Base-by-base conservation (phyloP, 106 monocot genomes). In the Apostasia shenzhenica region DNA sequence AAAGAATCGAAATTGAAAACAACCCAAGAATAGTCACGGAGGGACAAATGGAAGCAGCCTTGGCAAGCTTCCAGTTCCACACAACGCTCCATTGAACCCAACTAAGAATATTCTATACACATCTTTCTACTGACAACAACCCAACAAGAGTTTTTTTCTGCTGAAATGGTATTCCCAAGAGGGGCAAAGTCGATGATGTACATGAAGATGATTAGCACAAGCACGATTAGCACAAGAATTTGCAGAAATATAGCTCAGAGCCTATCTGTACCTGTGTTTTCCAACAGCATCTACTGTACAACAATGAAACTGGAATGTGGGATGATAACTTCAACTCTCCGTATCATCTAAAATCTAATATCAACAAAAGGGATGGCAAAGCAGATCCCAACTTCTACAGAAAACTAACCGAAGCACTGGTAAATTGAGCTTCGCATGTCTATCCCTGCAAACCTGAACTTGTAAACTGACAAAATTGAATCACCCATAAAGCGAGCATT, bases 241-340 rank as follows among this genome's bases (percentile, higher is more conserved):
- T 26, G 26, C 26, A 26, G 26, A 26, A 26, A 26, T 26, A 26
- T 26, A 26, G 26, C 26, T 26, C 26, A 26, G 26, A 26, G 26
- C 26, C 26, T 26, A 56, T 14, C 14, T 5, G 58, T 58, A 39
- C 12, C 13, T 12, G 61, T 10, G 61, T 45, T 13, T 13, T 67
- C 47, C 54, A 72, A 9, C 59, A 49, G 69, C 38, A 63, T 54
- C 73, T 73, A 70, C 76, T 84, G 70, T 77, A 80, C 76, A 80
- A 55, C 12, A 70, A 75, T 54, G 51, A 59, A 67, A 48, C 55
- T 74, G 64, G 13, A 48, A 57, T 59, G 42, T 45, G 54, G 67
- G 48, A 26, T 26, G 26, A 26, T 26, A 26, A 26, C 26, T 26
- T 26, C 46, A 63, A 43, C 57, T 55, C 54, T 14, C 45, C 60